Evolutionary conservation across 1,284 basidiomycete species (phyloP).

Genomic region (Flammula alnicola): DNA sequence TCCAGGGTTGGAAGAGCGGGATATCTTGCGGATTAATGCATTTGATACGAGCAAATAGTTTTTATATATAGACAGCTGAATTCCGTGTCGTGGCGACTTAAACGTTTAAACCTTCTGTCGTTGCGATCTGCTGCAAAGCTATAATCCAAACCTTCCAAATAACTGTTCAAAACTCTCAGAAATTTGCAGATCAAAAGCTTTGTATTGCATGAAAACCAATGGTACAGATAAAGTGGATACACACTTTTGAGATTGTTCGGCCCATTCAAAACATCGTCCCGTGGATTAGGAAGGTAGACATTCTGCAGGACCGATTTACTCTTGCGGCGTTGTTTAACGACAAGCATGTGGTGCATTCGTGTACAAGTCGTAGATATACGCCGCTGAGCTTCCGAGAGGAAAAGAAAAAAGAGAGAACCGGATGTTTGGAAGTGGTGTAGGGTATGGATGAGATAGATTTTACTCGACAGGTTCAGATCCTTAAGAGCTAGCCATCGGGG

Average conservation of each 20-base stretch:
- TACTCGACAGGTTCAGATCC: too few species aligned
- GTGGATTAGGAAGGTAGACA: slow-evolving; percentile 48
- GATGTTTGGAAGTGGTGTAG: too few species aligned
- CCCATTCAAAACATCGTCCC: slow-evolving; percentile 63
- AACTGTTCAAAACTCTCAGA: background rate
- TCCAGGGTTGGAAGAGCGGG: slow-evolving; percentile 25
- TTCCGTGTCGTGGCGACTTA: background rate
- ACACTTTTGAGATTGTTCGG: slow-evolving; percentile 40
- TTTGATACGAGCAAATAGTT: slow-evolving; percentile 29
- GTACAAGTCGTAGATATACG: slow-evolving; percentile 68
- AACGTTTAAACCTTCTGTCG: too few species aligned
- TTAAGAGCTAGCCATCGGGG: too few species aligned
- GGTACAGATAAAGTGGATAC: slow-evolving; percentile 2
- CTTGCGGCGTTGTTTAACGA: slow-evolving; percentile 75
- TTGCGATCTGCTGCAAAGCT: too few species aligned
- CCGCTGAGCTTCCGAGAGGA: slow-evolving; percentile 38
- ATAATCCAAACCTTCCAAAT: too few species aligned
- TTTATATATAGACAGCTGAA: background rate
- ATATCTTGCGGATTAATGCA: slow-evolving; percentile 26
- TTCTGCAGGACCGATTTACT: slow-evolving; percentile 55
- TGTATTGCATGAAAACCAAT: background rate
- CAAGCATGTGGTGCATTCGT: slow-evolving; percentile 42
- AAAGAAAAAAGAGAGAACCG: slow-evolving; percentile 6
- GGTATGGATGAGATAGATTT: too few species aligned
- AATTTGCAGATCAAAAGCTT: background rate